Conservation (phyloP, 495 filamentous ascomycete species). For the Penicillium steckii region DNA sequence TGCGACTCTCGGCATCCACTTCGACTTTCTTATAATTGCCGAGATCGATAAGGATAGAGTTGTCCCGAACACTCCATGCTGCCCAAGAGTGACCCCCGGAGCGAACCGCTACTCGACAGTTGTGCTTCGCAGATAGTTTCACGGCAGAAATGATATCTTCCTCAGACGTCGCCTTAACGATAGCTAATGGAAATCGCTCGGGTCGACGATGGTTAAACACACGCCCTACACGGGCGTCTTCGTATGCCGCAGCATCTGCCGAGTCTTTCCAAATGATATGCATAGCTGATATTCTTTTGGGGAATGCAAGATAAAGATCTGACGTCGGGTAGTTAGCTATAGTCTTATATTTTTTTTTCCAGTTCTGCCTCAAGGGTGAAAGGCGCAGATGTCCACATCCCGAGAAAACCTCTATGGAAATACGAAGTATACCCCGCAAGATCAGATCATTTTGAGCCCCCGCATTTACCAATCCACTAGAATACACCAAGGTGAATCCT, state of each 20-base stretch:
- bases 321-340: too few species aligned
- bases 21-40: constrained; percentile 32
- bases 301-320: too few species aligned
- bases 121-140: constrained; percentile 35
- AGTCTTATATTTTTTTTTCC: too few species aligned
- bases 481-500: too few species aligned
- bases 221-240: constrained; percentile 29
- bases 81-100: constrained; percentile 57
- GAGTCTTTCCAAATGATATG: constrained; percentile 14
- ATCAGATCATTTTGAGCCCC: too few species aligned
- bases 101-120: constrained; percentile 45
- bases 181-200: constrained; percentile 40
- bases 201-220: constrained; percentile 41
- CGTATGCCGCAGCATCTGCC: constrained; percentile 19
- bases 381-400: too few species aligned
- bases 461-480: too few species aligned
- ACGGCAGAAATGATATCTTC: constrained; percentile 45
- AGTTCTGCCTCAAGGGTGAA: too few species aligned
- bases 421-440: too few species aligned
- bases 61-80: constrained; percentile 49
- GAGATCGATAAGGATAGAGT: constrained; percentile 52
- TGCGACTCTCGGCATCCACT: constrained; percentile 30
- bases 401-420: too few species aligned
- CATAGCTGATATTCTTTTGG: not conserved
- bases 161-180: constrained; percentile 38